These are phyloP conservation scores for Salix exigua DNA, from an alignment of 345 rosid genomes.

Conservation along the genomic window DNA sequence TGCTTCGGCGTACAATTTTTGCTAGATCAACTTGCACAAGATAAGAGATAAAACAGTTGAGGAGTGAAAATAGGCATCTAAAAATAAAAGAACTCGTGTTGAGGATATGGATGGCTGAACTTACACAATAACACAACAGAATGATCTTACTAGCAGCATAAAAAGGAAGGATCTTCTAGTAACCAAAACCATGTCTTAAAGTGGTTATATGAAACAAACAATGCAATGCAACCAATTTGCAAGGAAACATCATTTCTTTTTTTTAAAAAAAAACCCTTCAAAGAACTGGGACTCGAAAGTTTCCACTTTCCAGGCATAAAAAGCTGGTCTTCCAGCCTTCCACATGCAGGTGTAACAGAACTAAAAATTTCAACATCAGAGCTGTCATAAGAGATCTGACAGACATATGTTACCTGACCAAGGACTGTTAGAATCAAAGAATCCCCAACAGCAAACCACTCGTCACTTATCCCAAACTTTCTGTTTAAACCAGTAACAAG, in stretches of 20 bases:
- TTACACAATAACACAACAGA: neutral
- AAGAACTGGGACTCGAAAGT: neutral
- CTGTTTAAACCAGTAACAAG: slow-evolving; percentile 84
- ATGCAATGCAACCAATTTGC: neutral
- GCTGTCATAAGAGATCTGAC: neutral
- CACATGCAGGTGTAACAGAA: neutral
- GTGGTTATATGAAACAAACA: neutral
- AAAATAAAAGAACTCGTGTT: neutral
- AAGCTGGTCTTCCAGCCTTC: neutral
- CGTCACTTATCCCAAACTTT: slow-evolving; percentile 77
- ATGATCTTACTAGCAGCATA: neutral
- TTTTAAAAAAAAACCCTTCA: neutral
- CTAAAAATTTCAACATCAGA: neutral
- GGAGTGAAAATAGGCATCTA: neutral
- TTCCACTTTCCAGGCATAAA: neutral
- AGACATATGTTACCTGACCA: slow-evolving; percentile 55
- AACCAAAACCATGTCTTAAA: neutral
- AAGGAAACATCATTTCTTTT: neutral
- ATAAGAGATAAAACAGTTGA: neutral
- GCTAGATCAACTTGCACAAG: neutral
- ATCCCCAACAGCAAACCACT: slow-evolving; percentile 98
- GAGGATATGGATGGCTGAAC: neutral
- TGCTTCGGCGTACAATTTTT: neutral
- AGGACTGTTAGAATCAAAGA: slow-evolving; percentile 86
- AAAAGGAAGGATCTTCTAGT: neutral